Evolutionary conservation across 495 filamentous ascomycete genomes (phyloP), one percentile per base, ranked within the genome.

Genomic region (Cryomyces antarcticus): DNA sequence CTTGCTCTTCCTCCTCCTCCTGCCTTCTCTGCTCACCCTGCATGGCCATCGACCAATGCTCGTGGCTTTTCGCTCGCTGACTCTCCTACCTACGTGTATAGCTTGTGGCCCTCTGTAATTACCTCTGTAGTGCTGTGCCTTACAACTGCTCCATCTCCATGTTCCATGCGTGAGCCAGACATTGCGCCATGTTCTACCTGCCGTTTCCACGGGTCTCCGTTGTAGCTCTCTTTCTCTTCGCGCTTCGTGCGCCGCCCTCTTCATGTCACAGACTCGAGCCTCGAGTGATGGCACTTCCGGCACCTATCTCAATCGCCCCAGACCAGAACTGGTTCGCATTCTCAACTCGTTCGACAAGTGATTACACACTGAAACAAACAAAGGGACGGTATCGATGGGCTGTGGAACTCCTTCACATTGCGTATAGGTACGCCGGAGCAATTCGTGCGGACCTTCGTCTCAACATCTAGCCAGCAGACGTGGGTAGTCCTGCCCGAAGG

Each of bases 371-470:
- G 17, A 24, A 24, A 24, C 17, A 24, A 24, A 24, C 2, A 24
- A 36, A 61, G 60, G 48, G 61, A 65, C 41, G 63, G 63, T 35
- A 57, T 58, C 39, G 58, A 66, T 44, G 63, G 63, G n/a, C 40
- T 45, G 13, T 66, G 63, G 63, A 53, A 47, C 37, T 52, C 50
- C 4, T 63, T 62, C 46, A 45, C 49, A 17, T 17, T 66, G 29
- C 47, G 56, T 31, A 53, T 66, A 6, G 62, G 63, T 35, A 59
- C 52, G 6, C 59, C 61, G n/a, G 42, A 49, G 9, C 63, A 66
- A 48, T 47, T 49, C 43, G 49, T 64, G 5, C 52, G 60, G 13
- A 56, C 57, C 6, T 51, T 59, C 11, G 52, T 56, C 5, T 62
- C 59, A 11, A 62, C 58, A 27, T 50, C 53, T 6, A 56, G 54